phyloP scores from a whole-genome alignment of 2,329 filamentous ascomycete species.

The Cyclaneusma minus region DNA sequence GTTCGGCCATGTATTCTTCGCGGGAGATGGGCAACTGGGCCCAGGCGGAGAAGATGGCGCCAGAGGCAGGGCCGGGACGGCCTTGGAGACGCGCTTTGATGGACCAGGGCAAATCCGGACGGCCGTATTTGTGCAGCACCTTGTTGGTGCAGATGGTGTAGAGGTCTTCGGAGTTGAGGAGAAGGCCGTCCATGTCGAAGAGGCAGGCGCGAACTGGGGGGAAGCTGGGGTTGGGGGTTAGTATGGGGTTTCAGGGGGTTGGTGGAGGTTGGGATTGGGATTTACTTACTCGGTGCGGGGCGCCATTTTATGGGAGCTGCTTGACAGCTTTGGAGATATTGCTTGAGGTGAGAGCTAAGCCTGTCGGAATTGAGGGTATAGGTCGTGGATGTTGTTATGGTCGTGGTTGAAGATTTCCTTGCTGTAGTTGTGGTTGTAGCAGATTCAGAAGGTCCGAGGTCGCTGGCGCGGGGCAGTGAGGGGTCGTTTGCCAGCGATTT shows the following conservation, averaged over 20 bases:
- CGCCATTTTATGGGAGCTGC: slow-evolving; percentile 20
- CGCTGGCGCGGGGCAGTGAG: too few species aligned
- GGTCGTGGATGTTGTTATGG: too few species aligned
- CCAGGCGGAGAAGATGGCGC: slow-evolving; percentile 60
- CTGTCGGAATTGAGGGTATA: too few species aligned
- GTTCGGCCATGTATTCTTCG: slow-evolving; percentile 48
- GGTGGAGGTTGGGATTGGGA: too few species aligned
- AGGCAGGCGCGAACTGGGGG: slow-evolving; percentile 78
- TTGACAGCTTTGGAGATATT: background rate
- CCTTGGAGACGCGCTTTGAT: slow-evolving; percentile 69
- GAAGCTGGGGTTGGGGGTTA: slow-evolving; percentile 34
- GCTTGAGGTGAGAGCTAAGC: too few species aligned
- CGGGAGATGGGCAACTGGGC: slow-evolving; percentile 64
- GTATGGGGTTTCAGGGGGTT: too few species aligned
- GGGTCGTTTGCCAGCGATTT: too few species aligned
- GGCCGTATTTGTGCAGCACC: slow-evolving; percentile 60
- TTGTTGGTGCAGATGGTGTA: slow-evolving; percentile 77
- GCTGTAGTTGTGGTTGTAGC: too few species aligned
- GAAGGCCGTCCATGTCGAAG: slow-evolving; percentile 96
- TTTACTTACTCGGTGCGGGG: slow-evolving; percentile 30
- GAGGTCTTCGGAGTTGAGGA: slow-evolving; percentile 82
- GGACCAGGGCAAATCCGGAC: slow-evolving; percentile 70
- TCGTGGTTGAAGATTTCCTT: too few species aligned
- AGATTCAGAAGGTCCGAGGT: too few species aligned
- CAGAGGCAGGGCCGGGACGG: slow-evolving; percentile 22